phyloP scores from a whole-genome alignment of 495 filamentous ascomycete genomes.

The Neurospora sp. region DNA sequence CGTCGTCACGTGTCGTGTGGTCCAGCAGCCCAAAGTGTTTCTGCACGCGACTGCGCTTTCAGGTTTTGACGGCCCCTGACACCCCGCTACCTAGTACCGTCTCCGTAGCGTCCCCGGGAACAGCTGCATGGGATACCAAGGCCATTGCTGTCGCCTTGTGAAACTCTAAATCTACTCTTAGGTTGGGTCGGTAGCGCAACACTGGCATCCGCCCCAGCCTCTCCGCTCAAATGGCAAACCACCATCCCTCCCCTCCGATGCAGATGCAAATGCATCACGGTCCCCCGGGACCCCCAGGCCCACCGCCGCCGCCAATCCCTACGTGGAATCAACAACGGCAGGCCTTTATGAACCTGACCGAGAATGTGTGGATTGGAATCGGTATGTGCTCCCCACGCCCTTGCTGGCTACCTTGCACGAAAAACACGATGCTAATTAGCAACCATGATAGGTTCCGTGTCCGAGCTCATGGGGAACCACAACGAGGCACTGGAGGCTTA shows the following conservation, averaged over 20 bases:
- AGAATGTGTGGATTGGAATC: conserved; percentile 87
- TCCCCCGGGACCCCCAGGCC: conserved; percentile 35
- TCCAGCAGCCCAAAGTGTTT: background rate
- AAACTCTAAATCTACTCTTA: background rate
- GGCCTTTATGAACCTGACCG: conserved; percentile 49
- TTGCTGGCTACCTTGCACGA: background rate
- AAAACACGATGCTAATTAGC: conserved; percentile 10
- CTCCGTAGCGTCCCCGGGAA: background rate
- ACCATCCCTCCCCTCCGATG: conserved; percentile 46
- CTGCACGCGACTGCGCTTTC: background rate
- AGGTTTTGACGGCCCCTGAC: background rate
- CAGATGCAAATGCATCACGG: conserved; percentile 50
- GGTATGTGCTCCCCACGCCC: conserved; percentile 45
- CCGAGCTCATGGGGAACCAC: conserved; percentile 80
- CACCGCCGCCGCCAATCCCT: conserved; percentile 24
- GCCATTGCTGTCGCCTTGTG: background rate
- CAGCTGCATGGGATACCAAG: background rate
- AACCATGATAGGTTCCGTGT: conserved; percentile 55
- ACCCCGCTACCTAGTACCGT: background rate
- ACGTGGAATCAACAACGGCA: conserved; percentile 33
- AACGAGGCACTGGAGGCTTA: conserved; percentile 84
- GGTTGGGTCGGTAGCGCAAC: background rate
- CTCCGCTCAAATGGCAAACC: conserved; percentile 36
- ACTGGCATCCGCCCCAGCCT: background rate
- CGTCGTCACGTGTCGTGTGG: background rate